Conservation (phyloP, 1,284 basidiomycete genomes). For the Cryptococcus depauperatus region DNA sequence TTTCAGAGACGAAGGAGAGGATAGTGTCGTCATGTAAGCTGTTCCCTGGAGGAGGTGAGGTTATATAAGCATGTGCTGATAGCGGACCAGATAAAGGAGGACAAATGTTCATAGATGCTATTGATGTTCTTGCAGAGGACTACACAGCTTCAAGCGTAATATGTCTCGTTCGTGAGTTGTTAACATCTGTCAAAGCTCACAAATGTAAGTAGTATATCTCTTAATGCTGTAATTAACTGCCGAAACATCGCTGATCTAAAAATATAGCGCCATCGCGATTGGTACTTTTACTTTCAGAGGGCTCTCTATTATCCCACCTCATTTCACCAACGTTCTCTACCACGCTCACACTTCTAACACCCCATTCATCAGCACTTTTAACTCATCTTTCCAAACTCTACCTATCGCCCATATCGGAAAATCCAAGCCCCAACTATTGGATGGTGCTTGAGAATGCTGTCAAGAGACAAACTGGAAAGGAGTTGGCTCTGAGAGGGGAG, state of each 20-base stretch:
- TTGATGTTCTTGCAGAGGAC: slow-evolving; percentile 38
- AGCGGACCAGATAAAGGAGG: slow-evolving; percentile 20
- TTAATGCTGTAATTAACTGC: not conserved
- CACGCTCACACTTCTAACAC: slow-evolving; percentile 57
- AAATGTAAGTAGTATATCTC: slow-evolving; percentile 27
- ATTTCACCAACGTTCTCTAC: slow-evolving; percentile 58
- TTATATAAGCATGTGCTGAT: too few relatives aligned
- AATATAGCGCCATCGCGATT: slow-evolving; percentile 56
- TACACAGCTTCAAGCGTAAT: slow-evolving; percentile 16
- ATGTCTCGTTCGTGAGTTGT: slow-evolving; percentile 23
- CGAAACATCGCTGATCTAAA: not conserved
- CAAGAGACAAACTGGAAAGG: slow-evolving; percentile 16
- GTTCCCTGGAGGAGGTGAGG: too few relatives aligned
- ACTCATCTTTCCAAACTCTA: slow-evolving; percentile 58
- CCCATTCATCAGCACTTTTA: slow-evolving; percentile 48
- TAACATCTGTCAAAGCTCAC: slow-evolving; percentile 15
- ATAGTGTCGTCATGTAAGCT: slow-evolving; percentile 21
- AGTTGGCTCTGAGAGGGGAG: slow-evolving; percentile 20
- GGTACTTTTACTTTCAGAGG: slow-evolving; percentile 55
- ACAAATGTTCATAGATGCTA: slow-evolving; percentile 38
- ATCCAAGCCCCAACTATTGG: slow-evolving; percentile 42
- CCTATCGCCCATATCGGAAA: slow-evolving; percentile 52
- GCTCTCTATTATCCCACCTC: slow-evolving; percentile 53
- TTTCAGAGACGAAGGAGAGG: slow-evolving; percentile 7
- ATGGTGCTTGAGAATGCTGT: slow-evolving; percentile 27